A percentile compares a stretch with the other conserved stretches of the same genome.
Evolutionary conservation across 345 rosid species (phyloP).

Genomic region (Sonneratia alba): DNA sequence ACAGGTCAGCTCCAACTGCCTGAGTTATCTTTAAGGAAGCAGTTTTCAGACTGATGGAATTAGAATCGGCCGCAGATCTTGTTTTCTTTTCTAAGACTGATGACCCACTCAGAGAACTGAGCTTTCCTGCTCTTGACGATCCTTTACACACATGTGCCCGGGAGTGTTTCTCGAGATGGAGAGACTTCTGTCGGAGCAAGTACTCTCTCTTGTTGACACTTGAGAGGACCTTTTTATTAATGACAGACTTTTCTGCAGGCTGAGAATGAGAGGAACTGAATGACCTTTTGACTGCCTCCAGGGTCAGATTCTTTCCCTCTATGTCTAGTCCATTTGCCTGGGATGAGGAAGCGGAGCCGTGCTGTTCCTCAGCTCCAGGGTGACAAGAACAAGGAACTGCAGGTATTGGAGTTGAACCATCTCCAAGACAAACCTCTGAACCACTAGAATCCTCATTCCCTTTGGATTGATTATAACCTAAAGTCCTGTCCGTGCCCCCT

Average conservation of each 20-base stretch:
- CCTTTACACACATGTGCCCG: slow-evolving; percentile 54
- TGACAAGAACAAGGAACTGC: slow-evolving; percentile 31
- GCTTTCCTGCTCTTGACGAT: slow-evolving; percentile 45
- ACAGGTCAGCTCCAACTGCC: slow-evolving; percentile 33
- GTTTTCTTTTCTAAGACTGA: slow-evolving; percentile 47
- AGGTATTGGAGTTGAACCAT: slow-evolving; percentile 32
- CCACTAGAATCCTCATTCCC: slow-evolving; percentile 29
- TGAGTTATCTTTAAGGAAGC: slow-evolving; percentile 40
- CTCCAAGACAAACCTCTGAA: slow-evolving; percentile 39
- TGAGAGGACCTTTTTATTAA: slow-evolving; percentile 50
- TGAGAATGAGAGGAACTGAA: slow-evolving; percentile 30
- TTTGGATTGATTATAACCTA: slow-evolving; percentile 18
- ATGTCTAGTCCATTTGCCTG: slow-evolving; percentile 32
- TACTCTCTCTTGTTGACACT: slow-evolving; percentile 56
- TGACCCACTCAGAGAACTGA: slow-evolving; percentile 39
- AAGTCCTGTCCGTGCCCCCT: neutral
- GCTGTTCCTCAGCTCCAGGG: slow-evolving; percentile 30
- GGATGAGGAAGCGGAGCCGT: slow-evolving; percentile 21
- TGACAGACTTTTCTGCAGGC: slow-evolving; percentile 54
- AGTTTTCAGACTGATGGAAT: slow-evolving; percentile 35
- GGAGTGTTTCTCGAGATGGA: slow-evolving; percentile 55
- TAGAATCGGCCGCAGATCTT: slow-evolving; percentile 41
- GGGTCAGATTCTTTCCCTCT: slow-evolving; percentile 31
- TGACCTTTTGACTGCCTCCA: slow-evolving; percentile 37
- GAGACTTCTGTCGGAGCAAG: slow-evolving; percentile 62